Conservation (phyloP, 768 basidiomycete species). For the Phanerochaete carnosa region DNA sequence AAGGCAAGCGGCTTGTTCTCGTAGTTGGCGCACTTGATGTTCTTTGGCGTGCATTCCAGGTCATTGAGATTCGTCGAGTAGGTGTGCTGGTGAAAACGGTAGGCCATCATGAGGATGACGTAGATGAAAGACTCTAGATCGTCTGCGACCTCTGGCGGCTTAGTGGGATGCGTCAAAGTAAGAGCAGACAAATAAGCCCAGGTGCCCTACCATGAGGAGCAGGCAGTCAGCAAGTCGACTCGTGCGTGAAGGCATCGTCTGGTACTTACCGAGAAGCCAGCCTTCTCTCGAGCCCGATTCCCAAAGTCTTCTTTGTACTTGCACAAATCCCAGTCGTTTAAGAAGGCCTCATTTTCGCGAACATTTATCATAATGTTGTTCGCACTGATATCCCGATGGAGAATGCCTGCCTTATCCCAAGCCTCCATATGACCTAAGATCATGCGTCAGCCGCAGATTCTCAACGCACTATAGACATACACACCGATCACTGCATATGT, state of each 20-base stretch:
- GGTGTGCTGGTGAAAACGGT: background rate
- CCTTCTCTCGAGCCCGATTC: background rate
- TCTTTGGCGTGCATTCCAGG: background rate
- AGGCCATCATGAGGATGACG: background rate
- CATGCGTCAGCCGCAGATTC: background rate
- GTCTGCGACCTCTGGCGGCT: background rate
- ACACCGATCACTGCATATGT: background rate
- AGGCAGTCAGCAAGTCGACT: background rate
- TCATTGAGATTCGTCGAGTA: background rate
- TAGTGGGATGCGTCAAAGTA: background rate
- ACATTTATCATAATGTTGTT: background rate
- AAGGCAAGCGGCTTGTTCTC: too few species aligned
- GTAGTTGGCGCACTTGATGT: too few species aligned
- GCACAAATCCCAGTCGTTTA: constrained; percentile 14
- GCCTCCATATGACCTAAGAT: constrained; percentile 1
- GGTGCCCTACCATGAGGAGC: background rate
- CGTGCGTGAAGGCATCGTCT: too few species aligned
- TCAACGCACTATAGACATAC: background rate
- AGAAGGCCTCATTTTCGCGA: background rate
- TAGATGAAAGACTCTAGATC: constrained; percentile 12
- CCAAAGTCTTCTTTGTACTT: constrained; percentile 6
- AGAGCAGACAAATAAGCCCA: background rate
- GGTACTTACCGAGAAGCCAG: background rate
- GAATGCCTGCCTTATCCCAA: background rate
- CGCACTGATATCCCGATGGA: constrained; percentile 9